Evolutionary conservation across 2,329 filamentous ascomycete species (phyloP), one percentile per base, ranked within the genome.

Genomic region (Apiospora aurea): DNA sequence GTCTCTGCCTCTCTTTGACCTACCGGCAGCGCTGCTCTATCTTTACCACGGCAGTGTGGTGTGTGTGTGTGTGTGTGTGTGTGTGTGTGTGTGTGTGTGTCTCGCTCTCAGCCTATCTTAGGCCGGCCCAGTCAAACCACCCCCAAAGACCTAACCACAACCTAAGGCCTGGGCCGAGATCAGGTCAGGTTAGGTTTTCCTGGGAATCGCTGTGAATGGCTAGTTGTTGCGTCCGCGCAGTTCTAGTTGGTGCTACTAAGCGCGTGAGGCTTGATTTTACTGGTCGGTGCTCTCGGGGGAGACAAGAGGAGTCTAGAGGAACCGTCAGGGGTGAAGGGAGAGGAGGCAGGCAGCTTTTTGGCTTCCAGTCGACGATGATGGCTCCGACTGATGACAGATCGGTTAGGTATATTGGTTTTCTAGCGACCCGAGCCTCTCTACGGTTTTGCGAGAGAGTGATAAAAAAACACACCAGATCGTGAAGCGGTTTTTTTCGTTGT

Each of bases 161-260:
- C 57, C 57, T 64, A 64, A 64, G 34, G 34, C 57, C 57, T 64
- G 57, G 57, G 57, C 57, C 57, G 57, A 64, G 57, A 64, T 41
- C 57, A 64, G 57, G 57, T 64, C 57, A 41, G 34, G 57, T 64
- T 64, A 64, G 57, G 57, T 64, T 64, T 64, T 64, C 57, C 57
- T 41, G 34, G 57, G 57, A 64, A 64, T 64, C 57, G 57, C n/a
- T 64, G 18, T 64, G 57, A 64, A 41, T 64, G 57, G 57, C 57
- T 41, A 64, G 57, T 41, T 64, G 57, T 41, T 64, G 57, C 57
- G 57, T 64, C 57, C 21, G 57, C 57, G 57, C 57, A 64, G 57
- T 64, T 64, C 57, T 64, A 64, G 57, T 64, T 64, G 57, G 57
- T 64, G 34, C 57, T 64, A 64, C 57, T 64, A 64, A 64, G 57